A percentile compares a stretch with the other conserved stretches of the same genome.
phyloP scores from a whole-genome alignment of 2,329 filamentous ascomycete genomes.

The Beauveria scarabaeidicola region DNA sequence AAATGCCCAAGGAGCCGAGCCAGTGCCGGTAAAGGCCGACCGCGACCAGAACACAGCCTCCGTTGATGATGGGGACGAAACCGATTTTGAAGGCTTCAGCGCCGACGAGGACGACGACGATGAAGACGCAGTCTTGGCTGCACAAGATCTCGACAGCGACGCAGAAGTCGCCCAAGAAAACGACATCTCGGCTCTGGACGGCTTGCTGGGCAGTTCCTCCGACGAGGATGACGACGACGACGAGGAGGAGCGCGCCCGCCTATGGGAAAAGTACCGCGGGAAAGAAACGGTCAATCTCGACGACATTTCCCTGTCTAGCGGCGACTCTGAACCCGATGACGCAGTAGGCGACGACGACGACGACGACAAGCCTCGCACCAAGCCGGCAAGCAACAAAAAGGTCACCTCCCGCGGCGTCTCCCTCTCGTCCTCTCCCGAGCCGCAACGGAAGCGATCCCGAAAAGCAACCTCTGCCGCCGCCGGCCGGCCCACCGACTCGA shows the following conservation, averaged over 20 bases:
- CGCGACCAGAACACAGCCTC: slow-evolving; percentile 17
- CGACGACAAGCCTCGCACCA: slow-evolving; percentile 17
- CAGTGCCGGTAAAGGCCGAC: neutral
- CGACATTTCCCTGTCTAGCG: slow-evolving; percentile 31
- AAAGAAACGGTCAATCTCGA: slow-evolving; percentile 30
- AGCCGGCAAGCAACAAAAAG: neutral
- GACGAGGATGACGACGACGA: slow-evolving; percentile 30
- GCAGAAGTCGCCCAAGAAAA: slow-evolving; percentile 25
- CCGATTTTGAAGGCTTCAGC: slow-evolving; percentile 30
- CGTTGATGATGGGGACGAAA: slow-evolving; percentile 23
- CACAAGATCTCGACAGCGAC: slow-evolving; percentile 18
- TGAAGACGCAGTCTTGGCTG: slow-evolving; percentile 1
- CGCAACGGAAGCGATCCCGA: slow-evolving; percentile 15
- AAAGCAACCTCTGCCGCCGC: slow-evolving; percentile 16
- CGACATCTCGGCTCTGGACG: slow-evolving; percentile 33
- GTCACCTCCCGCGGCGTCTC: slow-evolving; percentile 12
- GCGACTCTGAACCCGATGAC: slow-evolving; percentile 16
- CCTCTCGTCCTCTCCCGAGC: slow-evolving; percentile 23
- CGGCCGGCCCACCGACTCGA: slow-evolving; percentile 33
- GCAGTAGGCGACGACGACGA: slow-evolving; percentile 20
- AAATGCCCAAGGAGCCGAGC: slow-evolving; percentile 15
- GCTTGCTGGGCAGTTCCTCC: slow-evolving; percentile 36
- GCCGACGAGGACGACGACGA: slow-evolving; percentile 22
- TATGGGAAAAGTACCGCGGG: slow-evolving; percentile 24
- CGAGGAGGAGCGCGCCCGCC: slow-evolving; percentile 24